Evolutionary conservation across 257 asterid genomes (phyloP).

Genomic region (Solanum rostratum): DNA sequence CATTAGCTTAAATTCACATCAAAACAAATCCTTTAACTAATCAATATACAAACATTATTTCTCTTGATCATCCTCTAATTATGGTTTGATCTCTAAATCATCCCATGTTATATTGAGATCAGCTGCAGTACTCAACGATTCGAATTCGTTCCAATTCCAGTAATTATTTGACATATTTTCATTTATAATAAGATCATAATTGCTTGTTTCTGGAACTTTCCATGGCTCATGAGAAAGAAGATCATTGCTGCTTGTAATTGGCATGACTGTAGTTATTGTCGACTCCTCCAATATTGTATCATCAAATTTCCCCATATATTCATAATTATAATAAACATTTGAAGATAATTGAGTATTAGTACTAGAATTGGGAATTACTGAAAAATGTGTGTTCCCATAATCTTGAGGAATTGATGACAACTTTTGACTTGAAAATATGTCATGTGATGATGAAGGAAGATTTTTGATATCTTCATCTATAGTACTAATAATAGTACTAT

Average conservation of each 20-base stretch:
- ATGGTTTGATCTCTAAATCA: slow-evolving; percentile 24
- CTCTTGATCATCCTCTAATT: background rate
- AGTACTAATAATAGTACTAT: background rate
- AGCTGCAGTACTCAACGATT: slow-evolving; percentile 17
- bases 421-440: background rate
- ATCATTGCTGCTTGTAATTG: slow-evolving; percentile 8
- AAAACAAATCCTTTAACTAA: background rate
- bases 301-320: slow-evolving; percentile 22
- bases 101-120: slow-evolving; percentile 36
- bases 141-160: slow-evolving; percentile 35
- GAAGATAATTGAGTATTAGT: background rate
- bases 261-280: slow-evolving; percentile 22
- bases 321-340: background rate
- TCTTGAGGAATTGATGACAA: background rate
- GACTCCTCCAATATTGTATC: slow-evolving; percentile 24
- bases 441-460: slow-evolving; percentile 10
- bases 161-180: slow-evolving; percentile 9
- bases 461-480: slow-evolving; percentile 9
- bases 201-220: slow-evolving; percentile 21
- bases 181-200: background rate
- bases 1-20: background rate
- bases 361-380: background rate
- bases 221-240: slow-evolving; percentile 18
- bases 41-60: background rate
- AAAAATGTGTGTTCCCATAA: background rate